Percentiles rank a stretch among this genome's conserved stretches.
phyloP scores from a whole-genome alignment of 1,139 yeast genomes.

The Suhomyces ambrosiae region DNA sequence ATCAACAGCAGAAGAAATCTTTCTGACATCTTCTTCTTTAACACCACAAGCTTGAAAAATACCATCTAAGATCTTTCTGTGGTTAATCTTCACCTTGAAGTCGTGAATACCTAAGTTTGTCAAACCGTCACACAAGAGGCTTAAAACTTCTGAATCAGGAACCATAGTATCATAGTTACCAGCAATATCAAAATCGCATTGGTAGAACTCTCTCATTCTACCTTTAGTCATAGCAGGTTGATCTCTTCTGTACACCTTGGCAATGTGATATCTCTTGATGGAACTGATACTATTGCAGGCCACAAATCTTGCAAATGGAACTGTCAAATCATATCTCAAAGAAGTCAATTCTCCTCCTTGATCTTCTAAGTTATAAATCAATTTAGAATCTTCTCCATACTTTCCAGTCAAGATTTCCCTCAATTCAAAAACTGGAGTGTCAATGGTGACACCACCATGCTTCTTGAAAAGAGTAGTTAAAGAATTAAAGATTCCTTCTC shows the following conservation, averaged over 20 bases:
- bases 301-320: constrained; percentile 94
- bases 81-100: constrained; percentile 89
- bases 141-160: constrained; percentile 89
- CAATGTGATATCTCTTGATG: constrained; percentile 94
- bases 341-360: constrained; percentile 98
- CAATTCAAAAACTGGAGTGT: constrained; percentile 95
- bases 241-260: constrained; percentile 96
- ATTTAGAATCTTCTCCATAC: constrained; percentile 96
- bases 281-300: constrained; percentile 90
- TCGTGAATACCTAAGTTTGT: constrained; percentile 80
- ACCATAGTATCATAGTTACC: constrained; percentile 92
- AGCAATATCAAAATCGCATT: constrained; percentile 96
- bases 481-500: constrained; percentile 81
- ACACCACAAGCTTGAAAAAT: constrained; percentile 95
- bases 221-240: constrained; percentile 99
- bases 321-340: constrained; percentile 92
- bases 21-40: constrained; percentile 88
- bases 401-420: constrained; percentile 95
- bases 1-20: constrained; percentile 92
- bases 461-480: constrained; percentile 78
- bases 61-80: constrained; percentile 94
- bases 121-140: constrained; percentile 81
- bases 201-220: constrained; percentile 98
- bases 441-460: constrained; percentile 97
- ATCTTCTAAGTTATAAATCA: constrained; percentile 92